Percentiles rank a stretch among this genome's conserved stretches.
Evolutionary conservation across 2,329 filamentous ascomycete genomes (phyloP).

Genomic region (Cordyceps cicadae): DNA sequence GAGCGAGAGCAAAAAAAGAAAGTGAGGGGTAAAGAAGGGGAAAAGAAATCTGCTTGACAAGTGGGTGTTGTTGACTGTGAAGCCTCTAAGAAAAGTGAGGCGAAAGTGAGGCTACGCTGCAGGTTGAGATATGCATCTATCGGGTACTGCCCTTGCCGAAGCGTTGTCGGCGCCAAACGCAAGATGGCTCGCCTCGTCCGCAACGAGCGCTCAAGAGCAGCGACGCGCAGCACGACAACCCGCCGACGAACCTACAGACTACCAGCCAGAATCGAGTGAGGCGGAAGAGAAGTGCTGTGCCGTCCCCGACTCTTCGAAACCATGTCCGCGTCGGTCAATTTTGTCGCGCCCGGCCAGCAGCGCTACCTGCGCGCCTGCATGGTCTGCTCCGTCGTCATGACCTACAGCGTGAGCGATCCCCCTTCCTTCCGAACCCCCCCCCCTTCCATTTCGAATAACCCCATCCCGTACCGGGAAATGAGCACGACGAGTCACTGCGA

Average conservation of each 20-base stretch:
- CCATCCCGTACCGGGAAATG: not conserved
- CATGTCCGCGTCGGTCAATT: slow-evolving; percentile 45
- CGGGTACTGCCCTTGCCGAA: slow-evolving; percentile 1
- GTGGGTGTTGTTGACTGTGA: not conserved
- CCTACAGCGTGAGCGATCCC: slow-evolving; percentile 61
- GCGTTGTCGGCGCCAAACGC: not conserved
- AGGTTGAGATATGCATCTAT: slow-evolving; percentile 6
- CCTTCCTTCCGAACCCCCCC: too few relatives aligned
- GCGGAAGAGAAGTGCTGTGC: not conserved
- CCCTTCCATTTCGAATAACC: not conserved
- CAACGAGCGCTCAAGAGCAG: not conserved
- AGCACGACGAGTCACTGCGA: not conserved
- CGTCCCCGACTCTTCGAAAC: not conserved
- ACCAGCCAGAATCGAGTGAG: not conserved
- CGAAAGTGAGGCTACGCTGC: not conserved
- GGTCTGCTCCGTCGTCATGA: slow-evolving; percentile 94
- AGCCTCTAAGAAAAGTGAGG: not conserved
- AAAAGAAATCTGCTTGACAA: not conserved
- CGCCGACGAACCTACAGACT: not conserved
- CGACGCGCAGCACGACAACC: not conserved
- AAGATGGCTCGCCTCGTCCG: not conserved
- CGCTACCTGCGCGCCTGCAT: slow-evolving; percentile 93
- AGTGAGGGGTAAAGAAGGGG: not conserved
- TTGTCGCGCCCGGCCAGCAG: slow-evolving; percentile 65
- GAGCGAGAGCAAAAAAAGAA: not conserved